Conservation (phyloP, 106 monocot species). For the Narthecium ossifragum region DNA sequence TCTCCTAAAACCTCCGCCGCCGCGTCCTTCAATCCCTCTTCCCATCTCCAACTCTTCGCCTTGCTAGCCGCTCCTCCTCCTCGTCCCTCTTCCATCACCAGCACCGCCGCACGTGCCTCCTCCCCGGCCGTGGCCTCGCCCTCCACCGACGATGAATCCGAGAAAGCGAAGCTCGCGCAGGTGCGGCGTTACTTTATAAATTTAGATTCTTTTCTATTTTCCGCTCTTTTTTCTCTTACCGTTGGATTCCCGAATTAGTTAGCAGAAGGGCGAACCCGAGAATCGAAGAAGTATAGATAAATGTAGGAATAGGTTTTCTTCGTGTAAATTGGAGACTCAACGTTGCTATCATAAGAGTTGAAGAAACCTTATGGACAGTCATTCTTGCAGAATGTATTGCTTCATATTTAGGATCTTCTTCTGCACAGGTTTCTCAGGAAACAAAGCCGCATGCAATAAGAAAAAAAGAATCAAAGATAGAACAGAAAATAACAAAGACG, state of each 20-base stretch:
- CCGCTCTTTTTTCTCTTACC: not conserved
- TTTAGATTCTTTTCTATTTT: too few species aligned
- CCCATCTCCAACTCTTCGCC: not conserved
- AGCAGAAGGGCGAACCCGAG: not conserved
- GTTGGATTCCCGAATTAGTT: not conserved
- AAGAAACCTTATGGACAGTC: too few species aligned
- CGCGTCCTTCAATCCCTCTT: not conserved
- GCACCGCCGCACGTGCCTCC: not conserved
- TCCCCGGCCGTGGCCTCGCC: not conserved
- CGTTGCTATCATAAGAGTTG: not conserved
- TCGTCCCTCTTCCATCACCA: not conserved
- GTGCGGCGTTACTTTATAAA: too few species aligned
- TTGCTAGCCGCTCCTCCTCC: not conserved
- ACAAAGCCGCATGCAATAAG: too few species aligned
- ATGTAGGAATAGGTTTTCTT: not conserved
- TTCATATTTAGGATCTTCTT: too few species aligned
- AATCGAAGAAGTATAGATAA: not conserved
- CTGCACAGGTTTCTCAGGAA: too few species aligned
- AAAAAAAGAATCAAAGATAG: too few species aligned
- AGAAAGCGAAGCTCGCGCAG: constrained; percentile 8
- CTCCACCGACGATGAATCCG: not conserved
- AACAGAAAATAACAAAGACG: too few species aligned
- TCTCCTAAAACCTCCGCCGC: not conserved
- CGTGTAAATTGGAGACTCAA: not conserved
- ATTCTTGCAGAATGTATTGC: too few species aligned